Percentiles rank a stretch among this genome's conserved stretches.
phyloP scores from a whole-genome alignment of 768 basidiomycete genomes.

The Boletus tylopilopsis region DNA sequence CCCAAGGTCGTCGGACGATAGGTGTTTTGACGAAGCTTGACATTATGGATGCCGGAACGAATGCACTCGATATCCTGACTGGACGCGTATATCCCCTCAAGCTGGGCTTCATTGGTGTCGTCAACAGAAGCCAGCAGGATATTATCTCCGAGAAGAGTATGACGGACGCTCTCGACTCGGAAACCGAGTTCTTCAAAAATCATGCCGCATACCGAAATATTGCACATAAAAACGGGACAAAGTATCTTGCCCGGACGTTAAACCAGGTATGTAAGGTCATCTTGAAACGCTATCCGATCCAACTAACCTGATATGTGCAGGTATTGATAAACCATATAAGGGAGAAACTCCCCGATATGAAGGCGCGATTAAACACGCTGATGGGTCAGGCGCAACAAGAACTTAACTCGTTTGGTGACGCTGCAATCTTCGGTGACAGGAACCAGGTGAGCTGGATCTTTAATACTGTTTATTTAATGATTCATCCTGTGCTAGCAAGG shows the following conservation, averaged over 20 bases:
- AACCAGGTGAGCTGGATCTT: conserved; percentile 54
- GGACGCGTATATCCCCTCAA: conserved; percentile 98
- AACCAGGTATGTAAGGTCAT: conserved; percentile 65
- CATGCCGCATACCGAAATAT: conserved; percentile 94
- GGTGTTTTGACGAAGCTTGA: conserved; percentile 97
- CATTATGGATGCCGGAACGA: conserved; percentile 98
- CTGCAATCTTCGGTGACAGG: conserved; percentile 86
- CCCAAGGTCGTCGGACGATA: conserved; percentile 93
- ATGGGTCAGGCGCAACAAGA: conserved; percentile 99
- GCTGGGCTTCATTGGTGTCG: conserved; percentile 96
- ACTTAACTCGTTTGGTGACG: conserved; percentile 92
- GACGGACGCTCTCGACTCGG: conserved; percentile 77
- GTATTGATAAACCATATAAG: conserved; percentile 97
- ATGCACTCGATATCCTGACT: conserved; percentile 92
- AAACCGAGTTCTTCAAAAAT: conserved; percentile 86
- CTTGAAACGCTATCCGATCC: background rate
- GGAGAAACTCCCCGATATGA: conserved; percentile 99
- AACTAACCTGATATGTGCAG: conserved; percentile 40
- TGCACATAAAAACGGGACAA: conserved; percentile 96
- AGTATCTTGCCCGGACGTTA: conserved; percentile 86
- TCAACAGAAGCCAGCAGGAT: conserved; percentile 97
- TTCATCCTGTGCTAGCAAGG: conserved; percentile 56
- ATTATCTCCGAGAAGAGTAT: conserved; percentile 87
- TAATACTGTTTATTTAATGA: conserved; percentile 6
- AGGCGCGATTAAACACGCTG: conserved; percentile 92